These are phyloP conservation scores for Pyrus hybrid DNA, from an alignment of 331 rosid genomes.

Conservation along the genomic window DNA sequence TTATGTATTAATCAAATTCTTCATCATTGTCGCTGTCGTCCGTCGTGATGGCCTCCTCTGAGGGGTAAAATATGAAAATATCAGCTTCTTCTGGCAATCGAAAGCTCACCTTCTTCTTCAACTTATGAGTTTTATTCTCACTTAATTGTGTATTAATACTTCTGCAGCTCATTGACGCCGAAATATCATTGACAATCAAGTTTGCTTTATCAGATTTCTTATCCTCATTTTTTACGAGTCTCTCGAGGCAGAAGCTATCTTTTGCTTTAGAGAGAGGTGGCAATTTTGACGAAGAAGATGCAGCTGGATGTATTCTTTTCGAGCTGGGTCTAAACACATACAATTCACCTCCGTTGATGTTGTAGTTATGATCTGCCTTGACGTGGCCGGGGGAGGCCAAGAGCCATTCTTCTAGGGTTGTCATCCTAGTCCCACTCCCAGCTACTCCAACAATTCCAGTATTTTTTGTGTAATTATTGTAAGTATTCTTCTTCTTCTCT, in stretches of 20 bases:
- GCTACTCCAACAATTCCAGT: not conserved
- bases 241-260: slow-evolving; percentile 7
- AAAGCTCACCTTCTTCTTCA: slow-evolving; percentile 16
- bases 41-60: not conserved
- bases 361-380: not conserved
- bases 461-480: not conserved
- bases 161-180: not conserved
- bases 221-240: not conserved
- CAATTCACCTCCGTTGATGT: slow-evolving; percentile 3
- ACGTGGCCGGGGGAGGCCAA: slow-evolving; percentile 1
- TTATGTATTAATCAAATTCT: not conserved
- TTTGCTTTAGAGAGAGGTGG: slow-evolving; percentile 1
- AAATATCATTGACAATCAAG: not conserved
- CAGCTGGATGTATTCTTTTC: slow-evolving; percentile 20
- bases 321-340: slow-evolving; percentile 2
- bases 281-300: slow-evolving; percentile 1
- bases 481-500: not conserved
- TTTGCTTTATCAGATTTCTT: not conserved
- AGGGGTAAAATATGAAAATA: slow-evolving; percentile 15
- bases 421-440: not conserved
- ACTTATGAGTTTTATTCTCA: not conserved
- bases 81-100: slow-evolving; percentile 27
- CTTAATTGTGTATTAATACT: not conserved
- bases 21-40: slow-evolving; percentile 1
- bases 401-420: slow-evolving; percentile 19